These are phyloP conservation scores for Chlorencoelia australis DNA, from an alignment of 2,329 filamentous ascomycete genomes.

Conservation along the genomic window DNA sequence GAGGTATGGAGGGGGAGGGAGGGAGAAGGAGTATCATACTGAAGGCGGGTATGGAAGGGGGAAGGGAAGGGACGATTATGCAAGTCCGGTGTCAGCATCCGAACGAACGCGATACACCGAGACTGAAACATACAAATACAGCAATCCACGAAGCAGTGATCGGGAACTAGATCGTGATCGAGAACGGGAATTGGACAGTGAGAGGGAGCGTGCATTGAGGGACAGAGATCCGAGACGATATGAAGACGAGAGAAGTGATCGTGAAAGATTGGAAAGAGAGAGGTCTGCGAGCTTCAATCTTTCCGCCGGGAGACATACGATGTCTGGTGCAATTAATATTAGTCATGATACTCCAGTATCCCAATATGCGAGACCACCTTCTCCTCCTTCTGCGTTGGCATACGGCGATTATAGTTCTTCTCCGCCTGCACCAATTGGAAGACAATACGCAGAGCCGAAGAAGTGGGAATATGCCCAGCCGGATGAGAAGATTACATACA, in stretches of 20 bases:
- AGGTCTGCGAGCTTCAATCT: slow-evolving; percentile 22
- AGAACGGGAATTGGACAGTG: no score
- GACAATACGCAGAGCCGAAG: slow-evolving; percentile 25
- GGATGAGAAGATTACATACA: slow-evolving; percentile 28
- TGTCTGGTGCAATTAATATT: slow-evolving; percentile 18
- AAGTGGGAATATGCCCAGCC: slow-evolving; percentile 31
- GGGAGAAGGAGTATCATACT: slow-evolving; percentile 9
- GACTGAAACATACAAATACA: slow-evolving; percentile 24
- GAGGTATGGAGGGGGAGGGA: background rate
- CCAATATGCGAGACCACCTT: no score
- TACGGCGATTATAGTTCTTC: no score
- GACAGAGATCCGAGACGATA: slow-evolving; percentile 13
- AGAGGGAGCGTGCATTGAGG: no score
- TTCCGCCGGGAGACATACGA: slow-evolving; percentile 9
- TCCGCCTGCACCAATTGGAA: no score
- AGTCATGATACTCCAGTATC: slow-evolving; percentile 16
- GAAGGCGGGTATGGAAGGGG: slow-evolving; percentile 5
- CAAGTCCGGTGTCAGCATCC: slow-evolving; percentile 1
- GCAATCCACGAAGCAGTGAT: slow-evolving; percentile 11
- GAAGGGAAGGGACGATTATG: slow-evolving; percentile 10
- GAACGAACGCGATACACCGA: slow-evolving; percentile 1
- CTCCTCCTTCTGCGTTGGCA: slow-evolving; percentile 5
- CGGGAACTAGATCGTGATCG: slow-evolving; percentile 21
- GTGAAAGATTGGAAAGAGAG: slow-evolving; percentile 17
- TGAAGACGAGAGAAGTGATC: slow-evolving; percentile 13